Base-by-base conservation (phyloP, 139 green algal species). In the Zygnema cylindricum region DNA sequence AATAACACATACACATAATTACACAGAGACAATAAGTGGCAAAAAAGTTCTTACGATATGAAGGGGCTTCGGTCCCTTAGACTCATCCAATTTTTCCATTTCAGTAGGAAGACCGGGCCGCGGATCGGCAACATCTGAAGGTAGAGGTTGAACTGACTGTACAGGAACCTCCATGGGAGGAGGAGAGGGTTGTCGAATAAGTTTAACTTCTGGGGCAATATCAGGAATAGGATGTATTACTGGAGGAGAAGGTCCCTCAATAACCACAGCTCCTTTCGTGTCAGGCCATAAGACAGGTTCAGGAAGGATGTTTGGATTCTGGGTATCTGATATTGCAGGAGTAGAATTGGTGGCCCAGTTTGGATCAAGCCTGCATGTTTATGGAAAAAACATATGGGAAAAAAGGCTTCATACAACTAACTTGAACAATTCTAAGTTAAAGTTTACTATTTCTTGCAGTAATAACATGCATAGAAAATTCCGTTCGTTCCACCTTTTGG, bases 11-110 rank as follows among this genome's bases (percentile, higher is more conserved):
- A n/a, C n/a, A n/a, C n/a, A n/a, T n/a, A n/a, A n/a, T n/a, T n/a
- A n/a, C n/a, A n/a, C n/a, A n/a, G n/a, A n/a, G n/a, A n/a, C n/a
- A n/a, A n/a, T n/a, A n/a, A n/a, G n/a, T n/a, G n/a, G n/a, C n/a
- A n/a, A n/a, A n/a, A n/a, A n/a, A n/a, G n/a, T n/a, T n/a, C 71
- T 84, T 42, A 84, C 77, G 3, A 84, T 84, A 42, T 86, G 81
- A 22, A 86, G 2, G 7, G 81, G 81, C 38, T 86, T 86, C 42
- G 81, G 81, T 2, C 81, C 81, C 43, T 86, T 86, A 38, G 39
- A 7, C 2, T 86, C 81, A 39, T 7, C 38, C 2, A n/a, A 25
- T 21, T 86, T 7, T 33, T 57, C 77, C 38, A 73, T 33, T 7
- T 30, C 38, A 23, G 43, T 33, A 21, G 40, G 40, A 39, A 33